A percentile compares a stretch with the other conserved stretches of the same genome.
phyloP scores from a whole-genome alignment of 1,284 basidiomycete genomes.

The Tremellales sp. region DNA sequence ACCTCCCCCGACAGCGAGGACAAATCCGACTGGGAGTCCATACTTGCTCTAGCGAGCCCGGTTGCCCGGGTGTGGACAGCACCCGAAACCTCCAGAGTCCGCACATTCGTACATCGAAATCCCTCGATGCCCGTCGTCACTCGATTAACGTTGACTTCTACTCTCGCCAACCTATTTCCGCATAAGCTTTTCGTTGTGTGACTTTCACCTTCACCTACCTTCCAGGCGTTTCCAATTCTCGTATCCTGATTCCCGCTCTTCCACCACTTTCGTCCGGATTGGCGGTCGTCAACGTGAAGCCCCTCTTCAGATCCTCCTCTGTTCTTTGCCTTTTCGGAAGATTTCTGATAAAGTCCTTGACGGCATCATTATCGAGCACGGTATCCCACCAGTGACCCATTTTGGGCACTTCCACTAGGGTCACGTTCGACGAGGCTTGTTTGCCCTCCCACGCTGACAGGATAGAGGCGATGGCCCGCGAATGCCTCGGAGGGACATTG shows the following conservation, averaged over 20 bases:
- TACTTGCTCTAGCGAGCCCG: slow-evolving; percentile 4
- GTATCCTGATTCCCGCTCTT: slow-evolving; percentile 45
- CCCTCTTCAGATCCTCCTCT: slow-evolving; percentile 23
- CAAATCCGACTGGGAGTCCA: too few relatives aligned
- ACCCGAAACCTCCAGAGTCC: not conserved
- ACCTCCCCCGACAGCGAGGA: too few relatives aligned
- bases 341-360: slow-evolving; percentile 31
- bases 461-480: slow-evolving; percentile 26
- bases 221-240: slow-evolving; percentile 45
- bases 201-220: slow-evolving; percentile 18
- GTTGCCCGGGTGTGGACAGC: not conserved
- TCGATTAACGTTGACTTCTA: slow-evolving; percentile 30
- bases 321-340: slow-evolving; percentile 14
- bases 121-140: not conserved
- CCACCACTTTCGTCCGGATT: slow-evolving; percentile 48
- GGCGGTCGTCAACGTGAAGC: slow-evolving; percentile 47
- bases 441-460: slow-evolving; percentile 29
- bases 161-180: slow-evolving; percentile 35
- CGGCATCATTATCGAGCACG: slow-evolving; percentile 37
- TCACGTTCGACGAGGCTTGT: slow-evolving; percentile 7
- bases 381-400: slow-evolving; percentile 48
- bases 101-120: not conserved
- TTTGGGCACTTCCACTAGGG: slow-evolving; percentile 40
- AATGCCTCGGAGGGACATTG: slow-evolving; percentile 45
- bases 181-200: too few relatives aligned